Evolutionary conservation across 306 rosid genomes (phyloP), one percentile per base, ranked within the genome.

Genomic region (Spatholobus suberectus): DNA sequence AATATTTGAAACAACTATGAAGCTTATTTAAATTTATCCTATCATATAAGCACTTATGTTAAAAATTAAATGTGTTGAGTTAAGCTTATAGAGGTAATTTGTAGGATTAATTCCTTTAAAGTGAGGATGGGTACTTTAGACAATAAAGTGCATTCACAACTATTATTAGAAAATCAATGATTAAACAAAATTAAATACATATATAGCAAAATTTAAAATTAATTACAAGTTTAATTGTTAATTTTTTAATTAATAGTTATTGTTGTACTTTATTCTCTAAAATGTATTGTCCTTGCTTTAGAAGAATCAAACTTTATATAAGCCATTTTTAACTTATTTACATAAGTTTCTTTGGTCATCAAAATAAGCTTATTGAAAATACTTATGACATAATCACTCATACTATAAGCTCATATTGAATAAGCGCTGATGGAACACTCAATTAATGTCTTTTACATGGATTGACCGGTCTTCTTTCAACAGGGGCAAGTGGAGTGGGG

Each of bases 401-500:
- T 21, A 3, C 15, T 8, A 20, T 54, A 20, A 54, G 23, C 3
- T 20, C 10, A 18, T 54, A 20, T 54, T 54, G 57, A 51, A 47
- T 46, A 46, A 46, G 15, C 11, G 55, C 55, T 43, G 15, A 43
- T 14, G n/a, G 18, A 14, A 14, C 52, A 46, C 18, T 14, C 6
- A 46, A n/a, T n/a, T n/a, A n/a, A 73, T 63, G 26, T 24, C 52
- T 73, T n/a, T 72, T 5, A 79, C 55, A 43, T 72, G 66, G 67
- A 73, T 71, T 52, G 21, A 62, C 4, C 51, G 40, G n/a, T 49
- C 2, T 44, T 69, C 14, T 26, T 32, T 80, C 73, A 41, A 61
- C 87, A 94, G 97, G 98, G 98, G 52, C 65, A 91, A 85, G 70
- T 88, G 21, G 88, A 83, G 69, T 23, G 6, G 44, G 93, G 94